Base-by-base conservation (phyloP, 805 yeast species). In the Candida lessepsii region DNA sequence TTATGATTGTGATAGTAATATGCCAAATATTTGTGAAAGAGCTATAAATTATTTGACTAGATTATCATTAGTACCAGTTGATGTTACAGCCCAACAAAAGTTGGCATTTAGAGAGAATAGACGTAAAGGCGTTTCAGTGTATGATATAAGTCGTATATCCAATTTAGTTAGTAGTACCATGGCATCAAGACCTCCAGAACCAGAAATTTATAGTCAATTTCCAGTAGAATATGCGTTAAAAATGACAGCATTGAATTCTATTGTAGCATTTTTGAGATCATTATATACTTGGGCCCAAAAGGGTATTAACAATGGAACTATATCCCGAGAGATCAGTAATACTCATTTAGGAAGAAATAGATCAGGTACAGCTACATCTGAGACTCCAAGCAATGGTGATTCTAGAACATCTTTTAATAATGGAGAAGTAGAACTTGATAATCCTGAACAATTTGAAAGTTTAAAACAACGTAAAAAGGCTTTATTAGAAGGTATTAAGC, bases 161-260 rank as follows among this genome's bases (percentile, higher is more conserved):
- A 75, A 87, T 44, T 67, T 88, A 40, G 82, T 91, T 9, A 84
- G 87, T 26, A 73, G 81, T 3, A 80, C 80, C 33, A 61, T 87
- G 58, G 67, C 79, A 1, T 70, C 78, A 3, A 66, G 64, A 40
- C 72, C 73, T 5, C 81, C 83, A 1, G 75, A 76, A 39, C 79
- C 80, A 1, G 86, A 79, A 37, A 58, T 69, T n/a, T 65, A 65
- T 23, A 65, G 51, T 47, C 60, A 57, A 23, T 84, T 77, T 54
- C 96, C 96, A 3, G 67, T 83, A 23, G 96, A 87, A 45, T 90
- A 83, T 58, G 87, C 90, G 1, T 68, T 91, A 57, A 89, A 90
- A 52, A 80, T 89, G 75, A 77, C 81, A 1, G 79, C 98, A 0
- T 71, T 95, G 42, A 80, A 78, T 36, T 83, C 91, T 45, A 73